Evolutionary conservation across 768 basidiomycete genomes (phyloP), one percentile per base, ranked within the genome.

Genomic region (Asterophora lycoperdoides): DNA sequence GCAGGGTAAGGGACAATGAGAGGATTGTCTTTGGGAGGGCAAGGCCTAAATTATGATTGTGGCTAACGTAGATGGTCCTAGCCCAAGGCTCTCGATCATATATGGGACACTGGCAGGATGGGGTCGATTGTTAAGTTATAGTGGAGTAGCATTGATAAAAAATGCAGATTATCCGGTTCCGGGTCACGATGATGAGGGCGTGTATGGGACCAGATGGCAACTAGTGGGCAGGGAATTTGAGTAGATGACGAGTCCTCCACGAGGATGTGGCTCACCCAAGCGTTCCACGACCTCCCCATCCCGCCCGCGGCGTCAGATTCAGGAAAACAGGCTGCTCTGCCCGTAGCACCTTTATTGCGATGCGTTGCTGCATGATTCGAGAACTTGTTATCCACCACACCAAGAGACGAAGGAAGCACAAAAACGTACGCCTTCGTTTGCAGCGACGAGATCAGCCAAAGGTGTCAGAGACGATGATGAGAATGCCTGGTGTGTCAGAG

Each of bases 271-370:
- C 81, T 58, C 53, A 90, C 86, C 93, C 93, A 36, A 96, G 69
- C 63, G 86, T 72, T 8, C 93, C 93, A 50, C 89, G 73, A 8
- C 93, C 93, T 53, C 90, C 91, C 93, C 93, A 96, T 6, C 84
- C 84, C 48, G 74, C 79, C 42, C 80, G 66, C 5, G 91, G 90
- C 3, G 71, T 83, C 36, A 93, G 68, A n/a, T 65, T 75, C 49
- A 91, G 58, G 15, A 69, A 69, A 11, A 80, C 56, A 6, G 58
- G 62, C 53, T 77, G 63, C 3, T 64, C 73, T 5, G 69, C 64
- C 26, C 88, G 80, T 23, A 80, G 65, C 8, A 89, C 75, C 38
- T 75, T 72, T 45, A 93, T 71, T 5, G 66, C 59, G 32, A 93
- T 68, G 39, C 76, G 72, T 41, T 75, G 74, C 90, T 92, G 56